Percentiles rank a stretch among this genome's conserved stretches.
Evolutionary conservation across 1,284 basidiomycete species (phyloP).

Genomic region (Macrocybe sp.): DNA sequence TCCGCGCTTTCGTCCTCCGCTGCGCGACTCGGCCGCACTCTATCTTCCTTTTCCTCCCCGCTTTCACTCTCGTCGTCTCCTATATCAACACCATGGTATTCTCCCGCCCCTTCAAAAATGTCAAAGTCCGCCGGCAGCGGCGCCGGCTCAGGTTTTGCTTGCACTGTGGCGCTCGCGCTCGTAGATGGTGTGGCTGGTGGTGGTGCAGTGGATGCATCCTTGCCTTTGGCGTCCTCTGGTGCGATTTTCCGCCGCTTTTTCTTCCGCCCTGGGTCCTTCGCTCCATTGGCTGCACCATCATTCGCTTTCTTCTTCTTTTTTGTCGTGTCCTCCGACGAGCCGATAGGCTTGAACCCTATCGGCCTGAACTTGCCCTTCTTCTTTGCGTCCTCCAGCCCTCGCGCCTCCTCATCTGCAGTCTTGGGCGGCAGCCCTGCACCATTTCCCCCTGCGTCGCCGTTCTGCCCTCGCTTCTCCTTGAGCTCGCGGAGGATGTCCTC

Average conservation of each 20-base stretch:
- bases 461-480: slow-evolving; percentile 52
- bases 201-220: slow-evolving; percentile 9
- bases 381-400: slow-evolving; percentile 45
- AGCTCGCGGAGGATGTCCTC: slow-evolving; percentile 71
- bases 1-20: background rate
- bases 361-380: slow-evolving; percentile 72
- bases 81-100: slow-evolving; percentile 69
- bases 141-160: slow-evolving; percentile 27
- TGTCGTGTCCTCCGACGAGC: slow-evolving; percentile 37
- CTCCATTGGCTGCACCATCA: slow-evolving; percentile 10
- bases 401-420: slow-evolving; percentile 25
- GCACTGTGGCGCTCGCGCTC: slow-evolving; percentile 5
- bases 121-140: slow-evolving; percentile 52
- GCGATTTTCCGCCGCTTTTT: slow-evolving; percentile 47
- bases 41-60: slow-evolving; percentile 2
- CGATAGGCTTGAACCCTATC: slow-evolving; percentile 70
- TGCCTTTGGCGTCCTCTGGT: slow-evolving; percentile 8
- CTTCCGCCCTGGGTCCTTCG: slow-evolving; percentile 35
- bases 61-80: slow-evolving; percentile 35
- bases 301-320: slow-evolving; percentile 53
- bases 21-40: too few relatives aligned
- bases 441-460: slow-evolving; percentile 16
- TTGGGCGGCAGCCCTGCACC: slow-evolving; percentile 7
- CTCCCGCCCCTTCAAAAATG: slow-evolving; percentile 84
- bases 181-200: slow-evolving; percentile 14